Evolutionary conservation across 371 early-diverging fungal species (phyloP).

Genomic region (Saksenaea oblongispora): DNA sequence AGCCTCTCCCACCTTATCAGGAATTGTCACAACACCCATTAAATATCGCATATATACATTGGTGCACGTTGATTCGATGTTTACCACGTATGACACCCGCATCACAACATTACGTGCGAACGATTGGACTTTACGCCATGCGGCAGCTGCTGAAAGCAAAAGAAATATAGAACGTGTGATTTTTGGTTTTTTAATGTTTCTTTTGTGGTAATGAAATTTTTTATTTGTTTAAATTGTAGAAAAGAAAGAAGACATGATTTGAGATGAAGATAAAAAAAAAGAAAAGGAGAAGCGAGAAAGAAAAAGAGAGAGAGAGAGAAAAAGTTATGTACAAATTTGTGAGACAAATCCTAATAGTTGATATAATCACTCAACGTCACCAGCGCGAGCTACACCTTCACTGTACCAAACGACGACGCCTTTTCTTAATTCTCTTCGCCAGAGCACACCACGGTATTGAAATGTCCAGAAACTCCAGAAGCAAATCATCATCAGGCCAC

Average conservation of each 20-base stretch:
- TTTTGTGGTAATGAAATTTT: background rate
- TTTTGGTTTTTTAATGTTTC: background rate
- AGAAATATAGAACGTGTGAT: background rate
- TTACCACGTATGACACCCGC: conserved; percentile 32
- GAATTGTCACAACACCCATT: conserved; percentile 3
- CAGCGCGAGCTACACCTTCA: conserved; percentile 50
- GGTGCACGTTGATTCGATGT: conserved; percentile 45
- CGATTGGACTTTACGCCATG: conserved; percentile 39
- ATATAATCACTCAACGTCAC: conserved; percentile 33
- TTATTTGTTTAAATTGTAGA: background rate
- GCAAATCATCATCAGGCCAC: conserved; percentile 57
- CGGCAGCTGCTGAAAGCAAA: conserved; percentile 25
- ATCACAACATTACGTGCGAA: conserved; percentile 30
- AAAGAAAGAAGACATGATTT: background rate
- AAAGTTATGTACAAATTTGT: background rate
- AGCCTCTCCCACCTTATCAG: conserved; percentile 22
- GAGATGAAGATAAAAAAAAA: background rate
- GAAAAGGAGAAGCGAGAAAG: background rate
- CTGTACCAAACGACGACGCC: conserved; percentile 66
- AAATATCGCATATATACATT: conserved; percentile 27
- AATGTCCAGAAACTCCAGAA: conserved; percentile 75
- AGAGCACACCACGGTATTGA: conserved; percentile 64
- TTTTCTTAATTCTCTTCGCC: conserved; percentile 62
- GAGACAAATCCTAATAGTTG: background rate
- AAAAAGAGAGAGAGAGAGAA: background rate